Conservation (phyloP, 768 basidiomycete species). For the Calocera viscosa region DNA sequence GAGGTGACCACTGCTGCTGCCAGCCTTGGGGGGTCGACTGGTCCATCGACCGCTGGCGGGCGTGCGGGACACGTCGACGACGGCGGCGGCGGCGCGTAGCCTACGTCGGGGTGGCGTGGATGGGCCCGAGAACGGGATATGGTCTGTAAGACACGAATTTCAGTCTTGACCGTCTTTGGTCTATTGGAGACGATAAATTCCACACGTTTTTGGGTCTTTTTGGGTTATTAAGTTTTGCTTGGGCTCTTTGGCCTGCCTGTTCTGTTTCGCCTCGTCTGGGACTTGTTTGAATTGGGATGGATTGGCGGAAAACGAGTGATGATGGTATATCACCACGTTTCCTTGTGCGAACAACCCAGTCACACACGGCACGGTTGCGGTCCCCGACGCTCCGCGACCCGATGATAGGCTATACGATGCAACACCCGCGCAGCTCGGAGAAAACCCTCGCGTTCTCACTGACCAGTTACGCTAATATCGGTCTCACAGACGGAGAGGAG, state of each 20-base stretch:
- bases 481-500: background rate
- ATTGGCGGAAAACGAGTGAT: background rate
- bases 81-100: background rate
- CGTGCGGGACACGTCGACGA: background rate
- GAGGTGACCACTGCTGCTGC: conserved; percentile 6
- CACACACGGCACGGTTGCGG: background rate
- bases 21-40: background rate
- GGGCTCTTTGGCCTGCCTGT: background rate
- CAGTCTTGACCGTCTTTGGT: background rate
- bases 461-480: background rate
- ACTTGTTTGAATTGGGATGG: conserved; percentile 4
- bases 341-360: background rate
- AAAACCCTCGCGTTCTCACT: background rate
- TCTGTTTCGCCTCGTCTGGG: background rate
- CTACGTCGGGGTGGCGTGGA: conserved; percentile 1
- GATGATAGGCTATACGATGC: conserved; percentile 3
- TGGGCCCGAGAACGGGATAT: background rate
- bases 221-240: background rate
- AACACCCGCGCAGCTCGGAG: background rate
- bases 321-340: background rate
- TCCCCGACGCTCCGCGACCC: background rate
- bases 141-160: conserved; percentile 3
- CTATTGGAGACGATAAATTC: background rate
- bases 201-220: conserved; percentile 8
- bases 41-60: background rate